Evolutionary conservation across 345 rosid species (phyloP), one percentile per base, ranked within the genome.

Genomic region (Carallia brachiata): DNA sequence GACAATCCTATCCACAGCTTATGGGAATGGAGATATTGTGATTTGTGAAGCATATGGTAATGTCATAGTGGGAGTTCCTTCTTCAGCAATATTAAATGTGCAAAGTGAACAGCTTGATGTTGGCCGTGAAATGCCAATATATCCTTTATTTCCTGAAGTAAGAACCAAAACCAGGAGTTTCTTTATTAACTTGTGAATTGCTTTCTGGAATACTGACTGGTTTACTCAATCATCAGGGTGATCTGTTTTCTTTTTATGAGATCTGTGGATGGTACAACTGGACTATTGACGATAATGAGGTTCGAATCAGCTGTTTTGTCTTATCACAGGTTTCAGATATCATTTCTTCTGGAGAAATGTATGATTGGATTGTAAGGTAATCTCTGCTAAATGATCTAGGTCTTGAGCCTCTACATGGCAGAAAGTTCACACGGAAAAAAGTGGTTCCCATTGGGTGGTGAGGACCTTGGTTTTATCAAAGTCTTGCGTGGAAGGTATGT

Each of bases 101-200:
- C 98, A 93, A 79, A 89, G 96, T 74, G 93, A 89, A 75, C 85
- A 84, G 66, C 86, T 93, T 80, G 91, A 87, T 68, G 85, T 89
- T 71, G 88, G 94, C 31, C 83, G 72, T 68, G 83, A 89, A 74
- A 80, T 89, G 89, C 90, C 93, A 73, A 69, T 91, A 80, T 84
- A 82, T 79, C 97, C 98, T 69, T 81, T 79, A 79, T 88, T 93
- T 86, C 60, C 88, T 53, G 83, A 87, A 92, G 98, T 83, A 81
- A 87, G 87, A 84, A 67, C 71, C 56, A 32, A 60, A 56, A 74
- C 62, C 75, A 67, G 68, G 54, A 63, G n/a, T 47, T 48, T 69
- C 34, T 73, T 56, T 28, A 37, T 69, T 52, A 23, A 48, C 72
- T 68, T 44, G 9, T 55, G 31, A 71, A 39, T 69, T 53, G 48